Percentiles rank a stretch among this genome's conserved stretches.
These are phyloP conservation scores for Sugiyamaella floridensis DNA, from an alignment of 805 yeast species.

Conservation along the genomic window DNA sequence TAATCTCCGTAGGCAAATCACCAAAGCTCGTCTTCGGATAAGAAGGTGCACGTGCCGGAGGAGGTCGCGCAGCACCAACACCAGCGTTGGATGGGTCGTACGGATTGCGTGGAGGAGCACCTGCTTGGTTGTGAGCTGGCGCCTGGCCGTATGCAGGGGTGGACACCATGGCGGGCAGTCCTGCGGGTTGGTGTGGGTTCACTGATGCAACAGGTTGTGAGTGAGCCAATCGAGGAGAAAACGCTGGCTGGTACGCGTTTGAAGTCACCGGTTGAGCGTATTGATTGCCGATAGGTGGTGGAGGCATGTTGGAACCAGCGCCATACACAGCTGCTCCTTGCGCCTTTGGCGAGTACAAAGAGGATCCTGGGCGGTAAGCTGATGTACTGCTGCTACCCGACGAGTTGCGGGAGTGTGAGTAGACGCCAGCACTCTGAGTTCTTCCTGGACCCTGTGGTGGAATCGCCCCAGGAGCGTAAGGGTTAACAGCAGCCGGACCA, in stretches of 20 bases:
- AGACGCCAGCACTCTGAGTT: not conserved
- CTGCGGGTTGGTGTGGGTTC: not conserved
- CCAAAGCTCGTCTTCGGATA: not conserved
- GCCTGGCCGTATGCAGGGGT: too few species aligned
- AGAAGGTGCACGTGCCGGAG: not conserved
- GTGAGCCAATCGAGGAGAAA: not conserved
- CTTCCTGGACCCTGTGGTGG: not conserved
- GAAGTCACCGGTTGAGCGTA: not conserved
- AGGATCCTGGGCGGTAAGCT: not conserved
- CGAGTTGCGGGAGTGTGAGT: not conserved
- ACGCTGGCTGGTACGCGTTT: not conserved
- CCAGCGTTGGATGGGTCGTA: not conserved
- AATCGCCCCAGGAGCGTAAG: constrained; percentile 7
- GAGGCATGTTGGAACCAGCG: too few species aligned
- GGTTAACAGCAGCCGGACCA: constrained; percentile 3
- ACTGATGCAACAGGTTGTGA: not conserved
- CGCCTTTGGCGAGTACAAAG: not conserved
- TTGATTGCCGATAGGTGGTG: not conserved
- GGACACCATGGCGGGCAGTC: not conserved
- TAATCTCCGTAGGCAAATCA: not conserved
- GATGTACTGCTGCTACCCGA: not conserved
- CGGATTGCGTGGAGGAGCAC: not conserved
- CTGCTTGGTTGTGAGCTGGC: too few species aligned
- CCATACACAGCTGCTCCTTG: not conserved
- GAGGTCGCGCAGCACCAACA: not conserved